Conservation (phyloP, 208 protist genomes). For the Jaenimonas drosophilae region DNA sequence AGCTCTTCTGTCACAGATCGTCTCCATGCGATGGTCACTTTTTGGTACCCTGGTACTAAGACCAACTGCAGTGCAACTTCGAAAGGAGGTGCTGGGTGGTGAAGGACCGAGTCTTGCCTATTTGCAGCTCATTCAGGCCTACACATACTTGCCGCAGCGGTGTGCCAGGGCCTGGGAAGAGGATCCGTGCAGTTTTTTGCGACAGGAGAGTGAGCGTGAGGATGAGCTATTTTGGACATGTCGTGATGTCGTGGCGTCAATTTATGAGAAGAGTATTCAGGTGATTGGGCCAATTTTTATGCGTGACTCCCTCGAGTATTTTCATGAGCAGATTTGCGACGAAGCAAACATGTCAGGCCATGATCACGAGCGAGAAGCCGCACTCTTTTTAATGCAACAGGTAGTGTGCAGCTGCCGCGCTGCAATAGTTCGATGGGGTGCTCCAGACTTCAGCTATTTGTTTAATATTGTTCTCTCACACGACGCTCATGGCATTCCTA, state of each 20-base stretch:
- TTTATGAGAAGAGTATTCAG: slow-evolving; percentile 14
- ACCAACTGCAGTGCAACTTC: too few relatives aligned
- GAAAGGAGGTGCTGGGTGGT: too few relatives aligned
- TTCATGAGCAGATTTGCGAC: slow-evolving; percentile 18
- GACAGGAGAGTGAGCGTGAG: slow-evolving; percentile 43
- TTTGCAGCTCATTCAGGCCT: slow-evolving; percentile 19
- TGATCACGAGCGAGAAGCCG: slow-evolving; percentile 30
- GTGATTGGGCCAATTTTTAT: slow-evolving; percentile 36
- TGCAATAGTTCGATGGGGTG: slow-evolving; percentile 17
- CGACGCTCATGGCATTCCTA: slow-evolving; percentile 14
- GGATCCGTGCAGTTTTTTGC: slow-evolving; percentile 35
- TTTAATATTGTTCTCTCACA: slow-evolving; percentile 17
- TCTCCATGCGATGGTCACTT: too few relatives aligned
- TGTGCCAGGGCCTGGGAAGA: slow-evolving; percentile 16
- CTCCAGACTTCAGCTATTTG: slow-evolving; percentile 19
- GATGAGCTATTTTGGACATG: slow-evolving; percentile 24
- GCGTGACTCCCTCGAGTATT: slow-evolving; percentile 17
- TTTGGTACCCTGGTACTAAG: too few relatives aligned
- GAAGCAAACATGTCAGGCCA: neutral
- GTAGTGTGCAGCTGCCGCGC: slow-evolving; percentile 16
- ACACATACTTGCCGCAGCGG: slow-evolving; percentile 14
- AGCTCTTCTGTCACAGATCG: too few relatives aligned
- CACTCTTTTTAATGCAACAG: slow-evolving; percentile 36
- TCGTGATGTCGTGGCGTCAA: slow-evolving; percentile 27
- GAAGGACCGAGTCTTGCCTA: too few relatives aligned